Conservation (phyloP, 805 yeast species). For the Lipomyces yamadae region DNA sequence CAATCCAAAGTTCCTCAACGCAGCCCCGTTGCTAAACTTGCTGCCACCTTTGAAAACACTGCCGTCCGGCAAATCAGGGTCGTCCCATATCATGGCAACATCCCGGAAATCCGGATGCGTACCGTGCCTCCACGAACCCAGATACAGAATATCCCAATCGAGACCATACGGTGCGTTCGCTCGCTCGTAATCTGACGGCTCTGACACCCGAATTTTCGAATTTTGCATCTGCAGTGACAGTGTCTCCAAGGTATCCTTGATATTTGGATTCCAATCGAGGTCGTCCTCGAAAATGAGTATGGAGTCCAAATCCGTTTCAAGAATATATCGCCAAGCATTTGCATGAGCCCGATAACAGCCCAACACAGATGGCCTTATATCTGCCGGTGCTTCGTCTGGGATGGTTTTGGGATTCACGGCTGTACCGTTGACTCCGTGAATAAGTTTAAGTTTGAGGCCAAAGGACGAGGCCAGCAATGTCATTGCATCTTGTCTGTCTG, state of each 20-base stretch:
- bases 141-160: conserved; percentile 30
- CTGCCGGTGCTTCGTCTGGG: conserved; percentile 15
- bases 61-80: conserved; percentile 12
- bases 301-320: conserved; percentile 22
- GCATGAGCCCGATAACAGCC: conserved; percentile 32
- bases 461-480: conserved; percentile 21
- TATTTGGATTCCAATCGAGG: conserved; percentile 24
- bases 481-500: conserved; percentile 34
- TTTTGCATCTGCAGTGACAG: conserved; percentile 12
- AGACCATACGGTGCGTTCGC: conserved; percentile 29
- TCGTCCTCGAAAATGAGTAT: conserved; percentile 28
- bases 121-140: conserved; percentile 24
- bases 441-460: conserved; percentile 15
- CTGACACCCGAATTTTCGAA: conserved; percentile 14
- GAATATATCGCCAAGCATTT: conserved; percentile 23
- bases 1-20: conserved; percentile 10
- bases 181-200: conserved; percentile 24
- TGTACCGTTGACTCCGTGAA: conserved; percentile 24
- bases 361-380: conserved; percentile 15
- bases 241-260: conserved; percentile 19
- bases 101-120: conserved; percentile 18
- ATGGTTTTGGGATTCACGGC: conserved; percentile 15
- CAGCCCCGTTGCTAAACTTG: not conserved
- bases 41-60: no score
- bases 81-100: conserved; percentile 16